Percentiles rank a stretch among this genome's conserved stretches.
Evolutionary conservation across 139 green algal species (phyloP).

Genomic region (Dunaliella primolecta): DNA sequence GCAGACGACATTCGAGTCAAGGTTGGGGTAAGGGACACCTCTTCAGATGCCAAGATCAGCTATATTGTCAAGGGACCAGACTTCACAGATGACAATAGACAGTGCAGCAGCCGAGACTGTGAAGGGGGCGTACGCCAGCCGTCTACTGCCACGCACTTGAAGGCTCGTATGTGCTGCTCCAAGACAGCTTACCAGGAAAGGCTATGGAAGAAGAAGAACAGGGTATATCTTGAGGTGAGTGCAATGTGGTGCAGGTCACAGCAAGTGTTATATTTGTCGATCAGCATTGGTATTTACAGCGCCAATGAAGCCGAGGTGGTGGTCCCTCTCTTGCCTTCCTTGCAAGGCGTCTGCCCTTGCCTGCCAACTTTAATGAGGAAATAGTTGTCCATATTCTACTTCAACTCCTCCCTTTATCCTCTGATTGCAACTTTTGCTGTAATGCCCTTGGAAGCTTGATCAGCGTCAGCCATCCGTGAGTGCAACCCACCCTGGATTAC

Average conservation of each 20-base stretch:
- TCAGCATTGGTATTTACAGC: too few species aligned
- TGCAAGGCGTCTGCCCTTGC: too few species aligned
- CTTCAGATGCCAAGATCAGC: not conserved
- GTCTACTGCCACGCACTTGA: not conserved
- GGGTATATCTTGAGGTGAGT: constrained; percentile 30
- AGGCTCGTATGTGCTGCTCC: constrained; percentile 16
- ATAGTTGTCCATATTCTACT: too few species aligned
- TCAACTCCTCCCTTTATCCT: too few species aligned
- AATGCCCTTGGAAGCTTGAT: not conserved
- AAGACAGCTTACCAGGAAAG: constrained; percentile 11
- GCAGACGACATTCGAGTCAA: not conserved
- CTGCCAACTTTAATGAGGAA: too few species aligned
- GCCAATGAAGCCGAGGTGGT: too few species aligned
- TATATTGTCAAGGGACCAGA: not conserved
- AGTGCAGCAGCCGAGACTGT: not conserved
- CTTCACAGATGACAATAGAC: not conserved
- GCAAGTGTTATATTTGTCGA: too few species aligned
- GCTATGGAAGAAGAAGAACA: constrained; percentile 44
- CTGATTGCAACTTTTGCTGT: not conserved
- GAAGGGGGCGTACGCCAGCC: not conserved
- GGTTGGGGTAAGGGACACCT: not conserved
- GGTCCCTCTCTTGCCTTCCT: too few species aligned
- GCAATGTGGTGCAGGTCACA: not conserved
- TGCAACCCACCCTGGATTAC: too few species aligned
- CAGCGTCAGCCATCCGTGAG: too few species aligned